Evolutionary conservation across 2,329 filamentous ascomycete species (phyloP), one percentile per base, ranked within the genome.

Genomic region (Cytospora paraplurivora): DNA sequence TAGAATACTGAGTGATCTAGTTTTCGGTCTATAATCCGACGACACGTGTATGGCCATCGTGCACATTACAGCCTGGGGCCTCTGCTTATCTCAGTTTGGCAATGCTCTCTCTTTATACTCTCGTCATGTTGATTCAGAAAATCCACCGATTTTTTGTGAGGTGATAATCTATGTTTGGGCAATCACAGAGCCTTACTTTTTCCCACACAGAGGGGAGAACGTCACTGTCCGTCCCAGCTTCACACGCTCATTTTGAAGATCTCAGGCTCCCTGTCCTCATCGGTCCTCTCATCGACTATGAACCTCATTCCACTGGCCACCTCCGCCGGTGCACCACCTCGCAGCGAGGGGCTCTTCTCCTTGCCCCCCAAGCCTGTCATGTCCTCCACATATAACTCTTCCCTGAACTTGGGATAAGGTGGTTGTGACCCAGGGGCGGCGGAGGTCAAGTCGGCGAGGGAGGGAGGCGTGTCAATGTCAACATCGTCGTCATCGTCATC

Each of bases 71-170:
- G 44, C n/a, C 44, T 47, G 3, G 12, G 19, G 44, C 17, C 21
- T 21, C 3, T 47, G 6, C 13, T n/a, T 44, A 7, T 8, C 10
- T 8, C 17, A 19, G 7, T 1, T n/a, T 44, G 41, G 19, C 2
- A 44, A 44, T 38, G 33, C 41, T 12, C 52, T 38, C 33, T 41
- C 32, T 60, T 47, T 19, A 38, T 54, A 13, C 33, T 19, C 8
- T 41, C 21, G 10, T 34, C 12, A 41, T 13, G 33, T 47, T 21
- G 37, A 57, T 47, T 50, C 34, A 51, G 57, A 33, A 50, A 54
- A 21, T 37, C 60, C 56, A 51, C 44, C 44, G 35, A 53, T 49
- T 56, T 59, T 65, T 65, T 59, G 27, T 33, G 60, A 15, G 44
- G 44, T 49, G 27, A 60, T 65, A 21, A 17, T 21, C 32, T n/a